Conservation (phyloP, 306 rosid species). For the Begonia fuchsioides region DNA sequence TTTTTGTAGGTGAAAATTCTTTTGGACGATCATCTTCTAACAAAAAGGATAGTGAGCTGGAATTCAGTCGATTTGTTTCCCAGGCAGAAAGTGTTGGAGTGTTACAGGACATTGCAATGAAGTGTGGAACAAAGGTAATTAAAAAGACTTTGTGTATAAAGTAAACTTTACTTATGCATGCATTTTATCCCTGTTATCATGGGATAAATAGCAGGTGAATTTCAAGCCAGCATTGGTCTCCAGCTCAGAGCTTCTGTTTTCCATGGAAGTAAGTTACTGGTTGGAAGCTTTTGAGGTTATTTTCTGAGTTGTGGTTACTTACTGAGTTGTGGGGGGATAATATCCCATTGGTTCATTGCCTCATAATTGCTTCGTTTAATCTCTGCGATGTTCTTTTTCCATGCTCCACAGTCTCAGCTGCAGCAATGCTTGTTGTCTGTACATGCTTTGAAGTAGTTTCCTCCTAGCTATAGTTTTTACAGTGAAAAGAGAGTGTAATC, state of each 20-base stretch:
- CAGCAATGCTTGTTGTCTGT: too few species aligned
- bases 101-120: slow-evolving; percentile 75
- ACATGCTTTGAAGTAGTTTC: too few species aligned
- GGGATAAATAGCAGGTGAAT: slow-evolving; percentile 45
- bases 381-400: too few species aligned
- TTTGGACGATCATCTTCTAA: slow-evolving; percentile 54
- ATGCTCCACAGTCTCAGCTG: too few species aligned
- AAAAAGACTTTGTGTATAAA: background rate
- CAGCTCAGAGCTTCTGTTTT: slow-evolving; percentile 62
- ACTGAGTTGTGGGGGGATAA: too few species aligned
- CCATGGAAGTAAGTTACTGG: slow-evolving; percentile 49
- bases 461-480: too few species aligned
- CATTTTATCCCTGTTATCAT: slow-evolving; percentile 4
- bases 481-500: too few species aligned
- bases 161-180: background rate
- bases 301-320: too few species aligned
- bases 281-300: too few species aligned
- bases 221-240: slow-evolving; percentile 53
- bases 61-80: slow-evolving; percentile 42
- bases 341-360: too few species aligned
- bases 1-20: slow-evolving; percentile 51
- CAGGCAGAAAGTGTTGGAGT: slow-evolving; percentile 43
- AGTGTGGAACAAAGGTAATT: slow-evolving; percentile 85
- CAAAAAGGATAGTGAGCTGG: slow-evolving; percentile 55
- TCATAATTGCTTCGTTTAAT: too few species aligned